These are phyloP conservation scores for Sarocladium kiliense DNA, from an alignment of 2,329 filamentous ascomycete species.

Conservation along the genomic window DNA sequence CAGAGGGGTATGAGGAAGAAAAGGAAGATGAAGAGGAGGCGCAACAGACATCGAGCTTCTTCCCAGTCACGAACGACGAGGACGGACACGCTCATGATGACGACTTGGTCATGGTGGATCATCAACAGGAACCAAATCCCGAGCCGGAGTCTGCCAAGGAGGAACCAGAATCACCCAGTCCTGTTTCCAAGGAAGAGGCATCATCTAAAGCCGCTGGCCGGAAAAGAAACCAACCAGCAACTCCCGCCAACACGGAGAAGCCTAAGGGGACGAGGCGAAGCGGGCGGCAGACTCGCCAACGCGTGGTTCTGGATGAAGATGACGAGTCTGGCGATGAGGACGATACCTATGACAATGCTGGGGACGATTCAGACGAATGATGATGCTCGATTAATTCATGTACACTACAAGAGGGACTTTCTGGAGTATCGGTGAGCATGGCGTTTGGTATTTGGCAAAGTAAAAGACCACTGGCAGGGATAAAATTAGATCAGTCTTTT, in stretches of 20 bases:
- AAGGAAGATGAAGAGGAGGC: slow-evolving; percentile 27
- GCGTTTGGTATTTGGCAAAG: too few species aligned
- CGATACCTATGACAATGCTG: slow-evolving; percentile 3
- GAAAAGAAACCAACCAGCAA: neutral
- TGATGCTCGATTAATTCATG: neutral
- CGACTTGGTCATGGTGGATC: slow-evolving; percentile 28
- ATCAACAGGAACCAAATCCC: neutral
- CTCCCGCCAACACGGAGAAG: neutral
- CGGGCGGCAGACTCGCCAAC: slow-evolving; percentile 1
- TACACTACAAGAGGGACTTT: too few species aligned
- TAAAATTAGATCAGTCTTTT: too few species aligned
- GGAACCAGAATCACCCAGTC: neutral
- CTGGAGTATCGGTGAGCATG: too few species aligned
- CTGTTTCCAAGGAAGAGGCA: neutral
- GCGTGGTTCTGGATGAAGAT: slow-evolving; percentile 12
- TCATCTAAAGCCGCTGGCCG: neutral
- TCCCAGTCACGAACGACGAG: slow-evolving; percentile 41
- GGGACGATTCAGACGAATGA: neutral
- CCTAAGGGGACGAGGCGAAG: neutral
- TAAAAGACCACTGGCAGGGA: too few species aligned
- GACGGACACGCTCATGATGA: slow-evolving; percentile 28
- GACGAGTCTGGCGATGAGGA: slow-evolving; percentile 16
- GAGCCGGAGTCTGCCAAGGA: neutral
- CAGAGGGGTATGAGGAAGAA: slow-evolving; percentile 48
- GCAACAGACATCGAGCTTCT: slow-evolving; percentile 39